A percentile compares a stretch with the other conserved stretches of the same genome.
These are phyloP conservation scores for Malus sylvestris DNA, from an alignment of 306 rosid species.

Conservation along the genomic window DNA sequence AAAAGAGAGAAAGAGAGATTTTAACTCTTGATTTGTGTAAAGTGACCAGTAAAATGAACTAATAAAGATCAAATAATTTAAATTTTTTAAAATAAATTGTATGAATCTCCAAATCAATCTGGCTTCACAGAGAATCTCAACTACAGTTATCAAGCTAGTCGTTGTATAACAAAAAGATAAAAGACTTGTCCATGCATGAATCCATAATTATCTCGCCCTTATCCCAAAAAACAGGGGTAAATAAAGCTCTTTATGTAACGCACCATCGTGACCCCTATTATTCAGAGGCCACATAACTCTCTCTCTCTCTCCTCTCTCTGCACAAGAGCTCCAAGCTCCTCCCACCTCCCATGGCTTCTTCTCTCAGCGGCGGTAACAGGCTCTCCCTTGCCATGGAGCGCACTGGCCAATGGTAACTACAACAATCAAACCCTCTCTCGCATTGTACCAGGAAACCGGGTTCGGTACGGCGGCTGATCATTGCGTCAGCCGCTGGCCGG, in stretches of 20 bases:
- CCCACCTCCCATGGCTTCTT: constrained; percentile 38
- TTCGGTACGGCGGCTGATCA: background rate
- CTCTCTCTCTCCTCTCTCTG: background rate
- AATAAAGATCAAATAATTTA: too few relatives aligned
- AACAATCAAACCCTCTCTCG: background rate
- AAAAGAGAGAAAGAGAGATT: too few relatives aligned
- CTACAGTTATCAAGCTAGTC: background rate
- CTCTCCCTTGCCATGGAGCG: constrained; percentile 79
- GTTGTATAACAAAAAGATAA: background rate
- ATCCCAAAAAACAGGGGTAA: background rate
- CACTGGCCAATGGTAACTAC: constrained; percentile 71
- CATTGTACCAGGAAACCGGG: background rate
- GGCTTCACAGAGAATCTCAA: too few relatives aligned
- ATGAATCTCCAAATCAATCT: too few relatives aligned
- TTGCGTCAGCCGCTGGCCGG: background rate
- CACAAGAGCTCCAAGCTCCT: background rate
- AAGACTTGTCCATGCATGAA: background rate
- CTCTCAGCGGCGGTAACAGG: constrained; percentile 27
- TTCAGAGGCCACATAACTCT: background rate
- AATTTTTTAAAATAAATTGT: too few relatives aligned
- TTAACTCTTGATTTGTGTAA: too few relatives aligned
- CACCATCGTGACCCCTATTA: background rate
- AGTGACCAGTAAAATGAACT: rapidly evolving
- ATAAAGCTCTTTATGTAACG: constrained; percentile 4
- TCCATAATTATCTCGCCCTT: background rate